Base-by-base conservation (phyloP, 2,329 filamentous ascomycete genomes). In the Fusarium cyanostomum region DNA sequence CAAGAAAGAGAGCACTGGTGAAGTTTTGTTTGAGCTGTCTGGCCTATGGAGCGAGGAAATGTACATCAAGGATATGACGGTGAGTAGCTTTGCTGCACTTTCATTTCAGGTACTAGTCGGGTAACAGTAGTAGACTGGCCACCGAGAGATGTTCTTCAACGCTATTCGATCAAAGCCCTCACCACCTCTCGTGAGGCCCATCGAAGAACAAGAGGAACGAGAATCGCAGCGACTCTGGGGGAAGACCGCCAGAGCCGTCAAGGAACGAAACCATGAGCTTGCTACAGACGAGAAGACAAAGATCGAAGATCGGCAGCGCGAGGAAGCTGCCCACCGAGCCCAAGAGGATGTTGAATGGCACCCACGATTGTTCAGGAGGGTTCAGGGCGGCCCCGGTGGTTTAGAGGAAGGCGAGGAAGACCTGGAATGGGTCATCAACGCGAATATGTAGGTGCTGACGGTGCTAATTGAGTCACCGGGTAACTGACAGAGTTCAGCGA, bases 221-320 rank as follows among this genome's bases (percentile, higher is more conserved):
- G 95, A 99, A 77, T 97, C 94, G 11, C 93, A 97, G 75, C 89
- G 83, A 63, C 81, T 99, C 41, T 99, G 95, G 95, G 79, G 87
- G 28, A 88, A 87, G 45, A 96, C 94, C 0, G 90, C 89, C 8
- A 84, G 89, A 66, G 95, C 94, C 1, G 89, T 99, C 61, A 91
- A 89, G 72, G 88, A 90, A 44, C 87, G 89, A 56, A 94, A 99
- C 70, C 95, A 99, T 71, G 91, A 92, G 67, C 78, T 90, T 8
- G 95, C 95, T 5, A 99, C 95, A 1, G 91, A 95, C 63, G 94
- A 97, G 73, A 99, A 99, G 81, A 94, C 92, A n/a, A 91, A 90
- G 74, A 92, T 99, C 57, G 95, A 99, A 75, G 94, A 98, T 71
- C 88, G 86, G 72, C 95, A 99, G 77, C 86, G 95, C 71, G 89